Conservation (phyloP, 1,139 yeast genomes). For the Blastobotrys arbuscula region DNA sequence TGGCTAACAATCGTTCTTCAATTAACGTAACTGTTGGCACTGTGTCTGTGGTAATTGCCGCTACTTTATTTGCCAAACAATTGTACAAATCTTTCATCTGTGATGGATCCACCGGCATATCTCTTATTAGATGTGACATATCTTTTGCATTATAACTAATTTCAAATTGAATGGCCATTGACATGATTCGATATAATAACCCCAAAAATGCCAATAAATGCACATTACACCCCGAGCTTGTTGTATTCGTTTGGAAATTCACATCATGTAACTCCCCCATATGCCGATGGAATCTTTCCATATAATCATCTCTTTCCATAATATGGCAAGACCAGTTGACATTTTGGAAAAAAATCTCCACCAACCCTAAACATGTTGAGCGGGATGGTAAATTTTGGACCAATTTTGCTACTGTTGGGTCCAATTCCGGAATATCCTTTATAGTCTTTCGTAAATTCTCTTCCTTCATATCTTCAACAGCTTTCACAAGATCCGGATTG, state of each 20-base stretch:
- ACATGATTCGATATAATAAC: not conserved
- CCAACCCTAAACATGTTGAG: conserved; percentile 1
- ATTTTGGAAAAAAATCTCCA: not conserved
- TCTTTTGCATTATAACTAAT: not conserved
- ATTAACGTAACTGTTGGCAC: not conserved
- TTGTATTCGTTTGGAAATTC: not conserved
- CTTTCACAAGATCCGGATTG: not conserved
- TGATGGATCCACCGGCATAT: conserved; percentile 1
- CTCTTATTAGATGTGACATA: not conserved
- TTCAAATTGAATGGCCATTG: not conserved
- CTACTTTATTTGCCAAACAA: conserved; percentile 1
- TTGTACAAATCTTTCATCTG: not conserved
- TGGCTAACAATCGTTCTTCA: not conserved
- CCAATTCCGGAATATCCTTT: conserved; percentile 1
- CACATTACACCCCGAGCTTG: not conserved
- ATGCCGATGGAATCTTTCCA: not conserved
- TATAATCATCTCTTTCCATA: not conserved
- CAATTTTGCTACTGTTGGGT: not conserved
- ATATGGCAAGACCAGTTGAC: not conserved
- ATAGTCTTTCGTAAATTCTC: conserved; percentile 2
- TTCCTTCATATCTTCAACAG: not conserved
- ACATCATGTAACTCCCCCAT: not conserved
- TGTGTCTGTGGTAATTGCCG: not conserved
- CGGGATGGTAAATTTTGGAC: not conserved
- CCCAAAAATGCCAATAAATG: not conserved